These are phyloP conservation scores for Puccinia coronata DNA, from an alignment of 1,284 basidiomycete species.

Conservation along the genomic window DNA sequence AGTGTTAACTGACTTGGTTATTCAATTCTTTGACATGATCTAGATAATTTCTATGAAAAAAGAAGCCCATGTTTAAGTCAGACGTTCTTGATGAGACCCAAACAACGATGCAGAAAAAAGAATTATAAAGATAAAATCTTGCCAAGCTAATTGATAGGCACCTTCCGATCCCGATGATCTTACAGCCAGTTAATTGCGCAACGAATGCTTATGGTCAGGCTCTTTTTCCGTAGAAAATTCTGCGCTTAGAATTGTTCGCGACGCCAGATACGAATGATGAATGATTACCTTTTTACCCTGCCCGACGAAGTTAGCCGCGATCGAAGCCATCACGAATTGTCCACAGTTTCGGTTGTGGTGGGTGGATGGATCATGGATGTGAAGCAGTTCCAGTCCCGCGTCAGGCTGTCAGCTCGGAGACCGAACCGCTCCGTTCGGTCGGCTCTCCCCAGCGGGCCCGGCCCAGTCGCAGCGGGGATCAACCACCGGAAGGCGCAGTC, in stretches of 20 bases:
- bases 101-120: neutral
- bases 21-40: slow-evolving; percentile 44
- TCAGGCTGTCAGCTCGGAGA: too few species aligned
- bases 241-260: neutral
- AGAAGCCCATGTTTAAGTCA: neutral
- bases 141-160: neutral
- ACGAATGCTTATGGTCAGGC: neutral
- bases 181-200: neutral
- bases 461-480: too few species aligned
- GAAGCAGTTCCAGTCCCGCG: neutral
- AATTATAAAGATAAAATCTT: neutral
- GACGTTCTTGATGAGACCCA: neutral
- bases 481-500: too few species aligned
- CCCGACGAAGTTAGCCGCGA: slow-evolving; percentile 20
- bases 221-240: neutral
- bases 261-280: neutral
- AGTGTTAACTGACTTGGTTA: slow-evolving; percentile 13
- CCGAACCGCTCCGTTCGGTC: too few species aligned
- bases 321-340: slow-evolving; percentile 1
- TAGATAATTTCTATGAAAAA: slow-evolving; percentile 32
- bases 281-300: slow-evolving; percentile 11
- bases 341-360: neutral
- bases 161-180: slow-evolving; percentile 47
- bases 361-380: neutral
- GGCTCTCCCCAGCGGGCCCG: too few species aligned